phyloP scores from a whole-genome alignment of 1,284 basidiomycete genomes.

The Cryptococcus sp. region DNA sequence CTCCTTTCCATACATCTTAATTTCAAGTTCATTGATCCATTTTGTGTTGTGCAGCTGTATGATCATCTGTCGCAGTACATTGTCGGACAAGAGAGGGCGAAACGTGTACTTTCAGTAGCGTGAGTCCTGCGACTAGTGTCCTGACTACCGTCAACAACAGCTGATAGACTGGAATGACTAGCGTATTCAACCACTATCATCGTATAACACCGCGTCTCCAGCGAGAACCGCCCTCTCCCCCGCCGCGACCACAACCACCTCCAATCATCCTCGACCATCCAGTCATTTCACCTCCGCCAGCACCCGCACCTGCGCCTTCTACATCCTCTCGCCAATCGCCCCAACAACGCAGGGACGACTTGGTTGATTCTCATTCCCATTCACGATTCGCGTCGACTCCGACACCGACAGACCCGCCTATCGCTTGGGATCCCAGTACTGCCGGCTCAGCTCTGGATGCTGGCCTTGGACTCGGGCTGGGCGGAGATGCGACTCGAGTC shows the following conservation, averaged over 20 bases:
- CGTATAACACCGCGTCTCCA: conserved; percentile 57
- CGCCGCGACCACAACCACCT: conserved; percentile 27
- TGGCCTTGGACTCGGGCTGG: conserved; percentile 1
- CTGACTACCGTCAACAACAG: neutral
- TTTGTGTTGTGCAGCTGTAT: conserved; percentile 62
- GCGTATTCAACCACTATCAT: conserved; percentile 91
- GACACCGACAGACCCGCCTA: neutral
- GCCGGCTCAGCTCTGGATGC: conserved; percentile 25
- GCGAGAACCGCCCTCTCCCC: conserved; percentile 56
- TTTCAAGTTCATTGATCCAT: no score
- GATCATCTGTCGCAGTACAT: conserved; percentile 85
- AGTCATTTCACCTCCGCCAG: conserved; percentile 1
- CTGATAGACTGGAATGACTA: conserved; percentile 42
- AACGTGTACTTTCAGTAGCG: conserved; percentile 90
- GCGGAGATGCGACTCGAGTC: conserved; percentile 31
- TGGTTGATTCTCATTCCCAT: neutral
- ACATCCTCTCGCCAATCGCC: neutral
- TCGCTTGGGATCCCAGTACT: conserved; percentile 30
- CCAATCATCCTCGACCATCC: conserved; percentile 15
- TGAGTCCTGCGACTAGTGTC: conserved; percentile 53
- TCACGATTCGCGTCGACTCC: neutral
- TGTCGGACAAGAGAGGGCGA: conserved; percentile 88
- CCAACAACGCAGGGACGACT: neutral
- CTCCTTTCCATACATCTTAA: neutral
- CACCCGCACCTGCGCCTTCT: conserved; percentile 5